Evolutionary conservation across 1,284 basidiomycete genomes (phyloP).

Genomic region (Marasmius sp.): DNA sequence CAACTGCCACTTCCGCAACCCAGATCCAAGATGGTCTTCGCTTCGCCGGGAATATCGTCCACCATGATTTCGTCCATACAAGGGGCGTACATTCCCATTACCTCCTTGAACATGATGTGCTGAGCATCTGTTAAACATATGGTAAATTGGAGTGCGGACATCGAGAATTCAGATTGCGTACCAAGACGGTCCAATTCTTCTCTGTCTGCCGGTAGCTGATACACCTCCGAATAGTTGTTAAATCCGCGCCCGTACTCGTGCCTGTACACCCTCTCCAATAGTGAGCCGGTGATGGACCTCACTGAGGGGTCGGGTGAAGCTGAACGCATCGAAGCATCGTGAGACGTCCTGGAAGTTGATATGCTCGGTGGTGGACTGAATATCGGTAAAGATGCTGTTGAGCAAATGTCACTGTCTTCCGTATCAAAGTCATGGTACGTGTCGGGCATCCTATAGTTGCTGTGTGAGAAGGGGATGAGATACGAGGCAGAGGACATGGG

Average conservation of each 20-base stretch:
- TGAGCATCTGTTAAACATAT: constrained; percentile 53
- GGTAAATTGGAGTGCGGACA: not conserved
- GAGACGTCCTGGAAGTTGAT: constrained; percentile 50
- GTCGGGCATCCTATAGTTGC: constrained; percentile 8
- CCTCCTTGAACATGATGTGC: constrained; percentile 58
- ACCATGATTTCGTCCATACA: constrained; percentile 55
- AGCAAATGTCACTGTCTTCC: constrained; percentile 33
- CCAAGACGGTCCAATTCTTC: constrained; percentile 71
- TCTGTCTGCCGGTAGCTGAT: constrained; percentile 72
- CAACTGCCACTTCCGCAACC: constrained; percentile 79
- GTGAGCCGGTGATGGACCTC: constrained; percentile 62
- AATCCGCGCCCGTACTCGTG: constrained; percentile 68
- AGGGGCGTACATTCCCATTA: constrained; percentile 67
- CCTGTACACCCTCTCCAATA: constrained; percentile 57
- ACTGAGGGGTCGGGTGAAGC: constrained; percentile 67
- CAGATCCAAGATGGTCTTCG: constrained; percentile 68
- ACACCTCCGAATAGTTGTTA: constrained; percentile 78
- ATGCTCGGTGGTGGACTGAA: constrained; percentile 37
- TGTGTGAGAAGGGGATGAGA: constrained; percentile 12
- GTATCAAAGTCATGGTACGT: constrained; percentile 29
- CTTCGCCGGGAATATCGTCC: constrained; percentile 54
- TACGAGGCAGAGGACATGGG: constrained; percentile 2
- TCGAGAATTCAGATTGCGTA: constrained; percentile 30
- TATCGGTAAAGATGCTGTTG: constrained; percentile 37
- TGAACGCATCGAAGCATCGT: constrained; percentile 53